phyloP scores from a whole-genome alignment of 2,329 filamentous ascomycete genomes.

The Myrmaecium sp. region DNA sequence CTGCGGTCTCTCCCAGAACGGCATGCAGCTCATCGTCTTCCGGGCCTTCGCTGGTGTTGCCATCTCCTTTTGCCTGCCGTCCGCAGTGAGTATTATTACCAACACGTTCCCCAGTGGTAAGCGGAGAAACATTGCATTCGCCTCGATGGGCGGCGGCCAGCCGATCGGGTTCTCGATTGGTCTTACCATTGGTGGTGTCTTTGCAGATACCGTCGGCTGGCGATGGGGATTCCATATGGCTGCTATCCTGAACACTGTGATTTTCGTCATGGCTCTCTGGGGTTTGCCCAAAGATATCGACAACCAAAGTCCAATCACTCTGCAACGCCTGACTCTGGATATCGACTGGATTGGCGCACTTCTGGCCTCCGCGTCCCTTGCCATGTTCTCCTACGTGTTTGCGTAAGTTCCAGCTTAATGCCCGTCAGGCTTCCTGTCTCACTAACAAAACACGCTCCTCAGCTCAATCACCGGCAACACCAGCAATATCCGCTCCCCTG shows the following conservation, averaged over 20 bases:
- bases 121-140: conserved; percentile 34
- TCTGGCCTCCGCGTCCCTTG: conserved; percentile 30
- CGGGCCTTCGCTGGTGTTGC: conserved; percentile 30
- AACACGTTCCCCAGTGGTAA: conserved; percentile 29
- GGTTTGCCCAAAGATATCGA: conserved; percentile 17
- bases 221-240: conserved; percentile 33
- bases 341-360: conserved; percentile 38
- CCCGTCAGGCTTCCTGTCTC: not conserved
- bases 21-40: conserved; percentile 28
- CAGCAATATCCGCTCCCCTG: conserved; percentile 24
- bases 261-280: conserved; percentile 24
- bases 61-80: conserved; percentile 31
- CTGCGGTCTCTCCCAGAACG: conserved; percentile 21
- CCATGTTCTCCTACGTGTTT: conserved; percentile 36
- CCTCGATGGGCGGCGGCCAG: conserved; percentile 32
- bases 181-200: conserved; percentile 32
- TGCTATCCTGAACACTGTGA: conserved; percentile 24
- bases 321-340: conserved; percentile 20
- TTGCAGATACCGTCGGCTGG: conserved; percentile 34
- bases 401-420: conserved; percentile 23
- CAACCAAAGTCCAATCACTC: conserved; percentile 11
- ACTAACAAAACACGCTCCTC: no score
- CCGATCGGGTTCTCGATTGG: conserved; percentile 36
- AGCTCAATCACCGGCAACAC: conserved; percentile 22
- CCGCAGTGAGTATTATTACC: conserved; percentile 32